Evolutionary conservation across 148 eudicot species (phyloP).

Genomic region (Rhododendron kiyosumense): DNA sequence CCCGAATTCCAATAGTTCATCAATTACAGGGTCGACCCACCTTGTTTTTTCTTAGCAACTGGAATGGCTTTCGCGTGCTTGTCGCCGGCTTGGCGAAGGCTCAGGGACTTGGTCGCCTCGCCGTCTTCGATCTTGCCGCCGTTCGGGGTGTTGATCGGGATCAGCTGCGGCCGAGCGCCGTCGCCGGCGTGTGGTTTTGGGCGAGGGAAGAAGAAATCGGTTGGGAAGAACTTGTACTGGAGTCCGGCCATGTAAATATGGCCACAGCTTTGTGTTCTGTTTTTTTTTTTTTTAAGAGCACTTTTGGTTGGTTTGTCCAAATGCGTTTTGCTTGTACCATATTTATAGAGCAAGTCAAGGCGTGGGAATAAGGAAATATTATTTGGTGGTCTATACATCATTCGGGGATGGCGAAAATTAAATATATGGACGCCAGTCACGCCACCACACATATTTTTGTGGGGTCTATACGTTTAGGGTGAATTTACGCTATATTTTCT

Average conservation of each 20-base stretch:
- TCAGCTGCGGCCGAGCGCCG: background rate
- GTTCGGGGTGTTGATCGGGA: background rate
- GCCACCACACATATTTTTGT: no score
- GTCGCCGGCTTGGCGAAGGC: background rate
- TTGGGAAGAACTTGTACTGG: conserved; percentile 10
- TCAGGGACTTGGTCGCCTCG: background rate
- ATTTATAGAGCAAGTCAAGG: background rate
- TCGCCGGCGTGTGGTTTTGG: background rate
- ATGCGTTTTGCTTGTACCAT: background rate
- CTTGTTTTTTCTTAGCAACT: background rate
- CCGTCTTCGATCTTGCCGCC: background rate
- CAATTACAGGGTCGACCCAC: background rate
- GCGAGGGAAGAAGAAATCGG: conserved; percentile 5
- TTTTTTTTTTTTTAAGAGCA: background rate
- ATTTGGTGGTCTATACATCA: no score
- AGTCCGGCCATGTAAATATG: background rate
- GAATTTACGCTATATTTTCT: no score
- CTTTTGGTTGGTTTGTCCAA: background rate
- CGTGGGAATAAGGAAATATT: background rate
- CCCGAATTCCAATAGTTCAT: background rate
- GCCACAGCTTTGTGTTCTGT: background rate
- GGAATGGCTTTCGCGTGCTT: background rate
- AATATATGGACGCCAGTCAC: no score
- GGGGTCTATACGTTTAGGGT: no score
- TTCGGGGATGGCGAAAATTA: no score